These are phyloP conservation scores for Effrenium voratum DNA, from an alignment of 73 alveolate genomes.

Conservation along the genomic window DNA sequence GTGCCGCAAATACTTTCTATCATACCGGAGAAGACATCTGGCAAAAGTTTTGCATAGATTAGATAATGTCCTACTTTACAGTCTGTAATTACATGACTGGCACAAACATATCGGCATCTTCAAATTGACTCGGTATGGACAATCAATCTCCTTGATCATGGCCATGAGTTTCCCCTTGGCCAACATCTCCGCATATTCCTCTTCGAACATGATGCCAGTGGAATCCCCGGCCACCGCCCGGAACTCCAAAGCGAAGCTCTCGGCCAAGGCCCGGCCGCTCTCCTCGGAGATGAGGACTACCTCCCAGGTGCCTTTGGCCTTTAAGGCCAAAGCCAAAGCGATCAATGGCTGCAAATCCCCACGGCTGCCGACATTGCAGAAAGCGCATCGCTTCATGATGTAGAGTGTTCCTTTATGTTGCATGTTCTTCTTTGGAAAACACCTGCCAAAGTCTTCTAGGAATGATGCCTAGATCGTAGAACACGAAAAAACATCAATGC, in stretches of 20 bases:
- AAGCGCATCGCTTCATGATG: slow-evolving; percentile 68
- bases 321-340: slow-evolving; percentile 45
- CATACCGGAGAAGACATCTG: background rate
- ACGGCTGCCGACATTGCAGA: slow-evolving; percentile 87
- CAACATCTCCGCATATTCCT: slow-evolving; percentile 87
- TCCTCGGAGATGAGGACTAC: slow-evolving; percentile 72
- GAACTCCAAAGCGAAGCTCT: slow-evolving; percentile 47
- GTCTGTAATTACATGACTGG: background rate
- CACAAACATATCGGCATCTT: too few relatives aligned
- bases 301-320: slow-evolving; percentile 70
- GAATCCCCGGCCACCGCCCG: slow-evolving; percentile 85
- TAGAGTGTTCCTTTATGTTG: too few relatives aligned
- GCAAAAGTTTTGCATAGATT: background rate
- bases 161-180: slow-evolving; percentile 88
- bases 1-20: background rate
- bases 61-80: background rate
- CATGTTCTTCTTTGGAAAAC: too few relatives aligned
- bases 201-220: slow-evolving; percentile 74
- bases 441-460: too few relatives aligned
- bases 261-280: slow-evolving; percentile 34
- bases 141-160: slow-evolving; percentile 66
- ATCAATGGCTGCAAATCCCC: slow-evolving; percentile 86
- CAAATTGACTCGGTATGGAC: background rate
- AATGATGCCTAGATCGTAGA: too few relatives aligned
- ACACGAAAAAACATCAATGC: too few relatives aligned